phyloP scores from a whole-genome alignment of 2,329 filamentous ascomycete species.

The Aspergillus arachidicola region DNA sequence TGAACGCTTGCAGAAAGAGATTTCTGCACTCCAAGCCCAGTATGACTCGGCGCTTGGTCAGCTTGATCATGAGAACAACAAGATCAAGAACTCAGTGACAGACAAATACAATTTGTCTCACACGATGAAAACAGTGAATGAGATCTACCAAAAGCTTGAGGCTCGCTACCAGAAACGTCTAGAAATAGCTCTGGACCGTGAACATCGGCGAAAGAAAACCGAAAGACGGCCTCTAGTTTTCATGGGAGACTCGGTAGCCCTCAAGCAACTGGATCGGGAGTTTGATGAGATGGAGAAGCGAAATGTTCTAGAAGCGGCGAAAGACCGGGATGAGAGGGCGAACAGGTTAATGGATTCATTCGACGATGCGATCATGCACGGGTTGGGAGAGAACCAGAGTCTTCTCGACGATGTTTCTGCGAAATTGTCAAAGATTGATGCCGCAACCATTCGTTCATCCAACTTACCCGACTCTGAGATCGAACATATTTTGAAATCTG shows the following conservation, averaged over 20 bases:
- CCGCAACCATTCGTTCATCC: constrained; percentile 33
- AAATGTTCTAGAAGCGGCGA: constrained; percentile 52
- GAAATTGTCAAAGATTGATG: constrained; percentile 44
- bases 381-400: constrained; percentile 55
- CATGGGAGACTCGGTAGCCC: constrained; percentile 52
- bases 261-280: constrained; percentile 53
- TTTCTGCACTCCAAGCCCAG: constrained; percentile 51
- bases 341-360: constrained; percentile 54
- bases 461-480: constrained; percentile 39
- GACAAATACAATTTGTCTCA: constrained; percentile 42
- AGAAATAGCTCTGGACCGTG: constrained; percentile 55
- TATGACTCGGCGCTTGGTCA: constrained; percentile 48
- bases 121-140: constrained; percentile 49
- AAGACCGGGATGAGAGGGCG: constrained; percentile 52
- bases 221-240: constrained; percentile 56
- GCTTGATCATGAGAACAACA: constrained; percentile 44
- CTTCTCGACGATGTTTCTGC: constrained; percentile 52
- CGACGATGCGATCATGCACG: constrained; percentile 54
- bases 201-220: constrained; percentile 57
- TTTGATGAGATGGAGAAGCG: constrained; percentile 56
- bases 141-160: constrained; percentile 53
- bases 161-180: constrained; percentile 53
- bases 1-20: constrained; percentile 51
- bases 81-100: constrained; percentile 31
- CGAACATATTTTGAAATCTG: constrained; percentile 42